Base-by-base conservation (phyloP, 83 land plant species). In the Picea abies region DNA sequence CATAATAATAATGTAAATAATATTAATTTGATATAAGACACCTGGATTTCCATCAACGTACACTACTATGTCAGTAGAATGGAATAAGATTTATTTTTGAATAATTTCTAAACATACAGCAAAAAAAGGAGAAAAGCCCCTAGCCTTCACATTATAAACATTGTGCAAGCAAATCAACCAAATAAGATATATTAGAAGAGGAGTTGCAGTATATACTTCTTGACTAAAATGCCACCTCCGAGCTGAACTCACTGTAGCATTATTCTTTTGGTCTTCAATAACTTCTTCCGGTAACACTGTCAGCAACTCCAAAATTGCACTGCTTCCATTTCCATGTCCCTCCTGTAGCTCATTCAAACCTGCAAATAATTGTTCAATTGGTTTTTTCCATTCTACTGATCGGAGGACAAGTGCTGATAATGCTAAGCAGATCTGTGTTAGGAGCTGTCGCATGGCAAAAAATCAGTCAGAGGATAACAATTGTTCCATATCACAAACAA, bases 261-360 rank as follows among this genome's bases (percentile, higher is more conserved):
- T 92, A 56, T 81, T 64, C 73, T 79, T 76, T 41, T 90, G 93
- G 37, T 90, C 95, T 65, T 97, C 97, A 14, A 90, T 81, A n/a
- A 93, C 87, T 86, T 97, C 99, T 86, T 96, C 99, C 3, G 99
- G 99, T 4, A 97, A 88, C 52, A 97, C 97, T 26, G 99, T 97
- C 11, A 97, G 90, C 86, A 97, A 87, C 86, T 97, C 99, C 73
- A 97, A 71, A 25, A 97, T 94, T 63, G 98, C 98, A 87, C 88
- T 64, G 82, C 92, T 86, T 17, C 96, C 94, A 52, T 89, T 86
- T 41, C 96, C 97, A 84, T 91, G 92, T 52, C 85, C 83, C 79
- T 91, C 83, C 79, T 91, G 94, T 64, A 96, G 66, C 76, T 93
- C 90, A 81, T 90, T 79, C 75, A 97, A 86, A 83, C 92, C 91